Percentiles rank a stretch among this genome's conserved stretches.
phyloP scores from a whole-genome alignment of 805 yeast species.

The Saturnispora bothae region DNA sequence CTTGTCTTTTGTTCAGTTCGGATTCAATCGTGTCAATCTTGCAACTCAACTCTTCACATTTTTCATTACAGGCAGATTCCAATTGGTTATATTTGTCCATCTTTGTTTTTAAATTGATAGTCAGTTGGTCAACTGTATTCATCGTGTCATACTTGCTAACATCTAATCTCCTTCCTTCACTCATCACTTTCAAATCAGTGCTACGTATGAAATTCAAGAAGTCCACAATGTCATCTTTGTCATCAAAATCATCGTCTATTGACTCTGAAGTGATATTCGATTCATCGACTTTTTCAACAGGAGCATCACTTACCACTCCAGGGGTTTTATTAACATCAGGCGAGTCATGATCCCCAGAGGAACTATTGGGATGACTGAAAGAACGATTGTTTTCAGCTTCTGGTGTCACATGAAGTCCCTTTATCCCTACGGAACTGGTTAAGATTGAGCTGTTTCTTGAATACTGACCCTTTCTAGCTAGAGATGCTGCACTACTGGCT shows the following conservation, averaged over 20 bases:
- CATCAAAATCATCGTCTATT: neutral
- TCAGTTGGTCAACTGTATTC: neutral
- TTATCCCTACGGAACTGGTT: neutral
- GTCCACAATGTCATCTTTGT: conserved; percentile 4
- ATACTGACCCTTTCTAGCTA: neutral
- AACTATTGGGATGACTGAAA: neutral
- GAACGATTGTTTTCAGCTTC: neutral
- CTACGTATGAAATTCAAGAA: conserved; percentile 3
- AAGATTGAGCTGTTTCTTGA: neutral
- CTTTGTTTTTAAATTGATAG: conserved; percentile 9
- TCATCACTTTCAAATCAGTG: neutral
- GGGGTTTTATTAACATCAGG: neutral
- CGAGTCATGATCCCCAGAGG: neutral
- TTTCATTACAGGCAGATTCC: conserved; percentile 22
- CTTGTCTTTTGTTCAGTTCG: conserved; percentile 15
- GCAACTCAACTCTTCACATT: conserved; percentile 12
- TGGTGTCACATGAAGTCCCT: neutral
- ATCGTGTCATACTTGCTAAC: neutral
- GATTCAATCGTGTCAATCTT: conserved; percentile 17
- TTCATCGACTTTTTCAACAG: neutral
- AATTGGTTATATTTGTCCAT: conserved; percentile 18
- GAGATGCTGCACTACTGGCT: neutral
- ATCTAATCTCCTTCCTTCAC: conserved; percentile 2
- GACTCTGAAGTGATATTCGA: neutral
- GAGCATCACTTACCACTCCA: neutral